These are phyloP conservation scores for Pisolithus sp. DNA, from an alignment of 768 basidiomycete species.

Conservation along the genomic window DNA sequence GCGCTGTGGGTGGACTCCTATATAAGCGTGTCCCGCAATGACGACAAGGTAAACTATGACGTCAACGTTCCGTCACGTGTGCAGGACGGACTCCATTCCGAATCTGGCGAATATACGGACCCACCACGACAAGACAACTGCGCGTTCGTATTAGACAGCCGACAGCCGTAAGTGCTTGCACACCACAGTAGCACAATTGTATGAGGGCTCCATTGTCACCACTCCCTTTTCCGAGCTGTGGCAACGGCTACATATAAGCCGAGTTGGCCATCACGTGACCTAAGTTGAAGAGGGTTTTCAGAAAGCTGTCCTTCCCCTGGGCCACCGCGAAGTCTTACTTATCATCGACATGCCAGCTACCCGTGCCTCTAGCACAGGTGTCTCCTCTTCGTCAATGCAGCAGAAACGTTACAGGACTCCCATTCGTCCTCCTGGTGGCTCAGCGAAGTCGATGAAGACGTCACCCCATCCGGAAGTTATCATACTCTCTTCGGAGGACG, in stretches of 20 bases:
- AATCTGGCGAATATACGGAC: not conserved
- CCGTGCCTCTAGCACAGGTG: not conserved
- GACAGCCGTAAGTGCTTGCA: no score
- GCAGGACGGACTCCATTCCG: not conserved
- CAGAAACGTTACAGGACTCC: not conserved
- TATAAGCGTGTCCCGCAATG: no score
- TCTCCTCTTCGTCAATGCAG: not conserved
- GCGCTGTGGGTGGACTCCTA: not conserved
- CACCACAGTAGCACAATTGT: no score
- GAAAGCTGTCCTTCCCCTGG: not conserved
- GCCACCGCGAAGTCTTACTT: no score
- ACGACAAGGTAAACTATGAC: not conserved
- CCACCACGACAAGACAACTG: no score
- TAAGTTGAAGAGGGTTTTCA: not conserved
- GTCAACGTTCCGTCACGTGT: not conserved
- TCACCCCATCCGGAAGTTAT: constrained; percentile 20
- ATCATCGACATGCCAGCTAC: not conserved
- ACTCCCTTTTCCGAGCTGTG: no score
- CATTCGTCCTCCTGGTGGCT: not conserved
- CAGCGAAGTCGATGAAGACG: constrained; percentile 11
- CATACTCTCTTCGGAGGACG: constrained; percentile 30
- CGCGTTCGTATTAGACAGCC: no score
- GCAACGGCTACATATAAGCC: no score
- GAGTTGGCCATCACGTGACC: not conserved
- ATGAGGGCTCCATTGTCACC: no score